phyloP scores from a whole-genome alignment of 2,329 filamentous ascomycete genomes.

The Pyrenochaeta sp. region DNA sequence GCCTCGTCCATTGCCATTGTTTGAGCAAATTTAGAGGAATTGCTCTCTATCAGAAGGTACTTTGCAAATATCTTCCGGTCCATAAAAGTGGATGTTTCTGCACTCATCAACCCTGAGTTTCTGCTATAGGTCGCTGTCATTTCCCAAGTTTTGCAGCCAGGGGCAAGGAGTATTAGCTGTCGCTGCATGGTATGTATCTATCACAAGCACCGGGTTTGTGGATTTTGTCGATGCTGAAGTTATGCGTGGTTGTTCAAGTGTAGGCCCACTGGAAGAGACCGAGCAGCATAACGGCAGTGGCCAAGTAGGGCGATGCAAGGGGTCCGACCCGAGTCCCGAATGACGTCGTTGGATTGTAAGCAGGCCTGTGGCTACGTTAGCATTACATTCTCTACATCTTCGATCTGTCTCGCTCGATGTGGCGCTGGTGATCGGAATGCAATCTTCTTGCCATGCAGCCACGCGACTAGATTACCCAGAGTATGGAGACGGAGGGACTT shows the following conservation, averaged over 20 bases:
- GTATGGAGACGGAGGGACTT: slow-evolving; percentile 14
- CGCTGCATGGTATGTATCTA: not conserved
- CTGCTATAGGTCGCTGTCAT: too few relatives aligned
- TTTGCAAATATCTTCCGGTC: too few relatives aligned
- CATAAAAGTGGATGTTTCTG: too few relatives aligned
- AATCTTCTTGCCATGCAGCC: too few relatives aligned
- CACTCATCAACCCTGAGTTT: too few relatives aligned
- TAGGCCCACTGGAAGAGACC: slow-evolving; percentile 19
- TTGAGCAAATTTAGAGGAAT: too few relatives aligned
- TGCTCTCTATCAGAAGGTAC: too few relatives aligned
- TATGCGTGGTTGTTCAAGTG: slow-evolving; percentile 11
- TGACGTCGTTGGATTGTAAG: slow-evolving; percentile 2
- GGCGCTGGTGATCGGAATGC: not conserved
- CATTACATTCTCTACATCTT: not conserved
- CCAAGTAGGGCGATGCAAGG: slow-evolving; percentile 11
- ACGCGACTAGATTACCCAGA: not conserved
- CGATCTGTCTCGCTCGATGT: too few relatives aligned
- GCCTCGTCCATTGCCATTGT: too few relatives aligned
- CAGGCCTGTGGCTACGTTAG: slow-evolving; percentile 15
- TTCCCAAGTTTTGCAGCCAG: not conserved
- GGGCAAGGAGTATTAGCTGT: not conserved
- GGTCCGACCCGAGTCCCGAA: slow-evolving; percentile 6
- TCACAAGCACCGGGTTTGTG: not conserved
- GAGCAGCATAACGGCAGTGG: slow-evolving; percentile 7
- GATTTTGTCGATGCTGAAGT: not conserved